These are phyloP conservation scores for Trifolium pratense DNA, from an alignment of 306 rosid genomes.

Conservation along the genomic window DNA sequence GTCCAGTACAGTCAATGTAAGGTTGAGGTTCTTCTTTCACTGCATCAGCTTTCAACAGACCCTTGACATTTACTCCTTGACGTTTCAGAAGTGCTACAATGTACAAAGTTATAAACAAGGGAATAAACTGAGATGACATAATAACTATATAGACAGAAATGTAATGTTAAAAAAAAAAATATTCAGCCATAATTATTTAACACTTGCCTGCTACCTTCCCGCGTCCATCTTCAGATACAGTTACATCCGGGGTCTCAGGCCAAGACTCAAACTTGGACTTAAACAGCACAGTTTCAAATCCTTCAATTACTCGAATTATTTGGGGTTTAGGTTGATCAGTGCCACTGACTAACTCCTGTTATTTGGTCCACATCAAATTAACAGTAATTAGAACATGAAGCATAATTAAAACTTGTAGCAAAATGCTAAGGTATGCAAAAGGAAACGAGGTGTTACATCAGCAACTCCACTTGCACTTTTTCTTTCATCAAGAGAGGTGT, in stretches of 20 bases:
- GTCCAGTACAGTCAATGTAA: slow-evolving; percentile 94
- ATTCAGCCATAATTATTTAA: slow-evolving; percentile 37
- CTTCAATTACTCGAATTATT: slow-evolving; percentile 88
- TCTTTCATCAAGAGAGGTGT: slow-evolving; percentile 87
- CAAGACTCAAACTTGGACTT: slow-evolving; percentile 87
- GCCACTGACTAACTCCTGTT: slow-evolving; percentile 66
- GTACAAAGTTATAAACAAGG: slow-evolving; percentile 44
- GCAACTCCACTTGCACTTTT: slow-evolving; percentile 85
- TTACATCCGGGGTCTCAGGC: slow-evolving; percentile 70
- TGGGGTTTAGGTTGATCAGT: slow-evolving; percentile 66
- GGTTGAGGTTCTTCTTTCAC: slow-evolving; percentile 95
- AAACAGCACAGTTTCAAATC: slow-evolving; percentile 94
- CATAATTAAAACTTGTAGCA: neutral
- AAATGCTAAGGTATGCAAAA: slow-evolving; percentile 36
- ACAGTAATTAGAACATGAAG: slow-evolving; percentile 38
- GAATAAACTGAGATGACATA: slow-evolving; percentile 24
- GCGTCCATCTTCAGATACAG: slow-evolving; percentile 92
- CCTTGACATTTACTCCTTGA: slow-evolving; percentile 97
- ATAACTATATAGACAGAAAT: slow-evolving; percentile 6
- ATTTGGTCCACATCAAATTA: slow-evolving; percentile 38
- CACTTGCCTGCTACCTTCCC: slow-evolving; percentile 99
- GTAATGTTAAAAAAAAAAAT: slow-evolving; percentile 21
- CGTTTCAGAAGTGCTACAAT: slow-evolving; percentile 86
- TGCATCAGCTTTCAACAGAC: slow-evolving; percentile 85
- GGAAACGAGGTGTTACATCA: slow-evolving; percentile 65